Percentiles rank a stretch among this genome's conserved stretches.
Evolutionary conservation across 371 early-diverging fungal species (phyloP).

Genomic region (Mortierella sp.): DNA sequence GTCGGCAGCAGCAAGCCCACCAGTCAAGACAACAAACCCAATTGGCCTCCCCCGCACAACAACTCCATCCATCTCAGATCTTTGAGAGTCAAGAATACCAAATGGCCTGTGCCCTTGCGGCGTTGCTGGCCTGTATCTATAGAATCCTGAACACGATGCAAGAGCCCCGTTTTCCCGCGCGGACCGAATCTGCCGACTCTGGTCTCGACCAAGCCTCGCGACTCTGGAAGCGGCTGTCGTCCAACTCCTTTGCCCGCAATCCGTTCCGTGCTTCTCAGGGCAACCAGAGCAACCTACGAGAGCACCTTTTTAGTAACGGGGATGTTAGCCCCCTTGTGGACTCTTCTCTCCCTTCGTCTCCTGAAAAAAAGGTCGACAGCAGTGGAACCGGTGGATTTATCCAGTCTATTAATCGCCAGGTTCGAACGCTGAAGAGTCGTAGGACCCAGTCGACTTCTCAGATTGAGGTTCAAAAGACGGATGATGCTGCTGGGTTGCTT

Average conservation of each 20-base stretch:
- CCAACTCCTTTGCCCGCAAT: constrained; percentile 38
- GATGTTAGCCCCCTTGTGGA: neutral
- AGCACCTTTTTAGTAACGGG: neutral
- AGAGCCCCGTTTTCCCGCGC: constrained; percentile 18
- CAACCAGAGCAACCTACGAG: constrained; percentile 7
- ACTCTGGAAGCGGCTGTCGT: constrained; percentile 54
- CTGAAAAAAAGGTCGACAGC: constrained; percentile 15
- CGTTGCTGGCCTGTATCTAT: constrained; percentile 49
- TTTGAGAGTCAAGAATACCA: constrained; percentile 58
- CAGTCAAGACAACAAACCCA: constrained; percentile 2
- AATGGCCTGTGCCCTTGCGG: constrained; percentile 54
- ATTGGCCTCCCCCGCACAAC: neutral
- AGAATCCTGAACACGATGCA: constrained; percentile 47
- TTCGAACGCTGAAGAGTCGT: constrained; percentile 45
- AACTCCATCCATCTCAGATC: constrained; percentile 27
- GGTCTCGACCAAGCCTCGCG: constrained; percentile 51
- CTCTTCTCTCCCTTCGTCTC: constrained; percentile 16
- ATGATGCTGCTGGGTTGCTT: neutral
- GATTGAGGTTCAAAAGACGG: constrained; percentile 31
- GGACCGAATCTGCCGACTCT: constrained; percentile 51
- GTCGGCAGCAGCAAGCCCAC: neutral
- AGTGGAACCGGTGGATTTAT: constrained; percentile 34
- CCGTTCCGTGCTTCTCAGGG: neutral
- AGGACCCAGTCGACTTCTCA: constrained; percentile 52
- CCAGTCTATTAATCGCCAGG: constrained; percentile 51